These are phyloP conservation scores for Zasmidium citrigriseum DNA, from an alignment of 2,329 filamentous ascomycete species.

Conservation along the genomic window DNA sequence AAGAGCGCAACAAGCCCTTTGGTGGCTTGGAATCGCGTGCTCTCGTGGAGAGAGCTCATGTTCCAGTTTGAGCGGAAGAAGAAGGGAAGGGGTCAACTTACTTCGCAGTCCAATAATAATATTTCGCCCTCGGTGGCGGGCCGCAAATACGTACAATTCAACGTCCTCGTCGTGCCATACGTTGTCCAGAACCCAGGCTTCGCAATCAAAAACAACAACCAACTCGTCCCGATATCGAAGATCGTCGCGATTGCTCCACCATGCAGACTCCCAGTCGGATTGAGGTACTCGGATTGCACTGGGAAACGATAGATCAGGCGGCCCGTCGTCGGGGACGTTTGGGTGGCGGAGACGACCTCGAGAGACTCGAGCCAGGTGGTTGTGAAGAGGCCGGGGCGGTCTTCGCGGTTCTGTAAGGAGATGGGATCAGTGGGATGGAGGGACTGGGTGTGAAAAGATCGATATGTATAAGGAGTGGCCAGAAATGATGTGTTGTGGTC, in stretches of 20 bases:
- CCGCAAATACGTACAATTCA: conserved; percentile 24
- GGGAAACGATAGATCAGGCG: conserved; percentile 25
- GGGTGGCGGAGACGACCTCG: conserved; percentile 21
- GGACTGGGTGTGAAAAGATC: not conserved
- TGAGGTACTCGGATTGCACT: conserved; percentile 25
- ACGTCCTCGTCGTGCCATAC: conserved; percentile 24
- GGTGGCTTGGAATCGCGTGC: no score
- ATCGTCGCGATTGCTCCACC: conserved; percentile 26
- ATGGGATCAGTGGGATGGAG: not conserved
- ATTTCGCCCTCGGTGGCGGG: conserved; percentile 25
- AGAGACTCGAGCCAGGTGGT: conserved; percentile 21
- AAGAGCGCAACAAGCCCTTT: no score
- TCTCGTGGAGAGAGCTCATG: no score
- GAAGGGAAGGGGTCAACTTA: conserved; percentile 10
- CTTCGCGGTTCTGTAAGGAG: conserved; percentile 11
- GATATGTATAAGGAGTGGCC: no score
- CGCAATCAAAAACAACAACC: conserved; percentile 19
- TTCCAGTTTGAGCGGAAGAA: no score
- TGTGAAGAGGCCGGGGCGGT: conserved; percentile 18
- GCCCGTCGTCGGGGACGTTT: conserved; percentile 14
- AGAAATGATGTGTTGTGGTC: no score
- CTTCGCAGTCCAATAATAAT: conserved; percentile 26
- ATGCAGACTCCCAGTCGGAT: conserved; percentile 25
- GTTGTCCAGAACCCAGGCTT: conserved; percentile 28
- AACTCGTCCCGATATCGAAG: conserved; percentile 26